Evolutionary conservation across 2,329 filamentous ascomycete genomes (phyloP), one percentile per base, ranked within the genome.

Genomic region (Calonectria naviculata): DNA sequence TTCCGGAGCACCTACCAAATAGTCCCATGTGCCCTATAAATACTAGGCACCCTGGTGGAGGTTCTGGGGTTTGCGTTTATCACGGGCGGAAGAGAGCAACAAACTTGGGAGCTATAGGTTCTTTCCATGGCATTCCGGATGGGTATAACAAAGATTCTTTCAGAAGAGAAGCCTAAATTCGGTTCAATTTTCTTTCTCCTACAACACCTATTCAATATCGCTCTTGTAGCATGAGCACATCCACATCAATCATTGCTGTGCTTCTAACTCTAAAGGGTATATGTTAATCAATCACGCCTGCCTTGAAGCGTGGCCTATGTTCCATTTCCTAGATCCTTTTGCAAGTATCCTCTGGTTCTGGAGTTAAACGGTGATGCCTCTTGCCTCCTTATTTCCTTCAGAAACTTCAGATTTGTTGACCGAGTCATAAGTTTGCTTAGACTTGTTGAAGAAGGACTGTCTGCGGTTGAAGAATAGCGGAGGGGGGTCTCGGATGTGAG

Each of bases 21-120:
- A 89, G 87, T 74, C 87, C 87, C 19, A 83, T 88, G 80, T 89
- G 88, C 66, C 88, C 88, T 3, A 80, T 86, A 10, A 88, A 89
- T 76, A 78, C 78, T 49, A 84, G 81, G 46, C 84, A 87, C 66
- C 76, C 76, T 64, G 84, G 83, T 17, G 82, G 84, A n/a, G 86
- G 87, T 5, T 84, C 81, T 7, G 87, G 86, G 0, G 70, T 89
- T 4, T 89, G 88, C 67, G 86, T 89, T 3, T 88, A 87, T 72
- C 86, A 88, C 61, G 86, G 86, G 3, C 80, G 86, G 36, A 77
- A 79, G 60, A 82, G 72, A 41, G 63, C 29, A 13, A 74, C 75
- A 8, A 60, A 52, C 1, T 41, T 77, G 19, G 71, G 36, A 31
- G 36, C 17, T 28, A 41, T 28, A 2, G 13, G n/a, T 21, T 21